Base-by-base conservation (phyloP, 2,329 filamentous ascomycete species). In the Trichoderma afroharzianum region DNA sequence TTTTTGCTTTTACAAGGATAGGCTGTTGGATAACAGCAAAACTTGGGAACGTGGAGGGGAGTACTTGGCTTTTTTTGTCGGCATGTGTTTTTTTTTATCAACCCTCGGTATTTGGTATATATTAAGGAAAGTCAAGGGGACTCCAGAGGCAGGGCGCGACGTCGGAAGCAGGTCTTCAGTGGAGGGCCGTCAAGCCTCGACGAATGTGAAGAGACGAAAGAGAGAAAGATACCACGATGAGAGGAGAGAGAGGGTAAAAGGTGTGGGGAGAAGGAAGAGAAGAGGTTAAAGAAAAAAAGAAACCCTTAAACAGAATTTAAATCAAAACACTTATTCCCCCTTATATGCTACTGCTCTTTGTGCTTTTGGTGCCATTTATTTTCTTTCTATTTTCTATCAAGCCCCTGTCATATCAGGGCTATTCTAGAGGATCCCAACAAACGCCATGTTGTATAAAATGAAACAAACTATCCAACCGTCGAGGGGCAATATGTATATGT, bases 151-250 rank as follows among this genome's bases (percentile, higher is more conserved):
- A n/a, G 28, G 67, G 47, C 26, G 14, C 18, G 55, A 61, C 18
- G 55, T 53, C 55, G 64, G 70, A 71, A 71, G 70, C 70, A 67
- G 70, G 70, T 57, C 70, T 71, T 71, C 70, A 36, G n/a, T 59
- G 61, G 47, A 36, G 30, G 63, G 63, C 15, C 63, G 28, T 55
- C 9, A 14, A 69, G 57, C 57, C 39, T 32, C 21, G 30, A 30
- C 67, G 32, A 62, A 62, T 39, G 39, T 43, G 63, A 61, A 53
- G 69, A 53, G 69, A 71, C 62, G 64, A 69, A n/a, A n/a, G 50
- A 36, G 66, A 63, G 43, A 63, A 50, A 57, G 59, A 70, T 70
- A 72, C 59, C 67, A 70, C 53, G 71, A 63, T 62, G 64, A 57
- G 28, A 32, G 39, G 21, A 62, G 33, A n/a, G 28, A 12, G 32